Conservation (phyloP, 129 eudicot species). For the Arctium minus region DNA sequence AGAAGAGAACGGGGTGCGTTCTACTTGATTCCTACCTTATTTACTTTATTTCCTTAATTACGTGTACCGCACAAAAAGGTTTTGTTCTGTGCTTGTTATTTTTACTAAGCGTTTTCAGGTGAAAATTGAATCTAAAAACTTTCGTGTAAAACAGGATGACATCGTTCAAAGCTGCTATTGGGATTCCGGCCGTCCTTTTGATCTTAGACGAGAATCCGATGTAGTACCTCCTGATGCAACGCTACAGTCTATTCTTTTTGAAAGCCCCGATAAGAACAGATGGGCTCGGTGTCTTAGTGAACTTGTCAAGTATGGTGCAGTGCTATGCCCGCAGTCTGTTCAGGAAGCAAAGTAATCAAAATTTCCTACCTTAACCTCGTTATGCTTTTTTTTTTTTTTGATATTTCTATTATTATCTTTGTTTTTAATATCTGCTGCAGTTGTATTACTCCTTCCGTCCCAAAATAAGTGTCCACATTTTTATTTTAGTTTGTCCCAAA, state of each 20-base stretch:
- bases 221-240: constrained; percentile 90
- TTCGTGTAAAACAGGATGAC: constrained; percentile 62
- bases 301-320: constrained; percentile 89
- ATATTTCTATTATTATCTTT: background rate
- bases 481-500: no score
- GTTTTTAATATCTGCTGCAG: background rate
- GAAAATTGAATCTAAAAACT: background rate
- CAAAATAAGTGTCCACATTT: no score
- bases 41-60: background rate
- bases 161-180: constrained; percentile 98
- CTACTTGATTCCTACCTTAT: background rate
- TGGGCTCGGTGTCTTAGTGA: constrained; percentile 99
- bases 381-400: background rate
- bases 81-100: background rate
- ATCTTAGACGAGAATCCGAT: constrained; percentile 84
- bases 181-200: constrained; percentile 93
- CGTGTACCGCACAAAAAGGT: no score
- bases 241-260: constrained; percentile 87
- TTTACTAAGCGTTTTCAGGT: background rate
- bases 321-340: constrained; percentile 92
- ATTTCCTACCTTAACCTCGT: constrained; percentile 5
- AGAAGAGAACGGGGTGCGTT: constrained; percentile 95
- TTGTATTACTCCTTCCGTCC: no score
- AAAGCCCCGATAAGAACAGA: constrained; percentile 96
- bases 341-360: constrained; percentile 87